Conservation (phyloP, 2,329 filamentous ascomycete genomes). For the Huntiella omanensis region DNA sequence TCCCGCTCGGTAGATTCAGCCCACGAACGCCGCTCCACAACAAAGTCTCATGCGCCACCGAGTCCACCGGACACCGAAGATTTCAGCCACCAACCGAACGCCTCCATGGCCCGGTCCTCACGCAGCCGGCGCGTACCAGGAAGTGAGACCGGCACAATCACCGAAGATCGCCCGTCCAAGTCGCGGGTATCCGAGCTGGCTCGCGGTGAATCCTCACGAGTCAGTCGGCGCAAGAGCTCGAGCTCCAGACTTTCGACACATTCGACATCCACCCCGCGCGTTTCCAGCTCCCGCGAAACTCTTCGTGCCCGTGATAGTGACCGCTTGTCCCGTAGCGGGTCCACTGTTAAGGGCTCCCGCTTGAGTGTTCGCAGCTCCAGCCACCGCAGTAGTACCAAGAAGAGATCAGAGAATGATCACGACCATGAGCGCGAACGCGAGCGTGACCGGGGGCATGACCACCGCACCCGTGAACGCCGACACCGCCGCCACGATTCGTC, state of each 20-base stretch:
- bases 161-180: slow-evolving; percentile 19
- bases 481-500: slow-evolving; percentile 17
- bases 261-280: slow-evolving; percentile 27
- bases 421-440: slow-evolving; percentile 14
- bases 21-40: slow-evolving; percentile 20
- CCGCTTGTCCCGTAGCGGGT: slow-evolving; percentile 13
- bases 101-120: slow-evolving; percentile 4
- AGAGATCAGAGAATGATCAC: slow-evolving; percentile 25
- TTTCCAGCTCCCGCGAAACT: slow-evolving; percentile 3
- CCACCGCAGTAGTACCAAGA: slow-evolving; percentile 15
- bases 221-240: slow-evolving; percentile 23
- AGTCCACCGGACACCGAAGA: slow-evolving; percentile 46
- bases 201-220: slow-evolving; percentile 21
- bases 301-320: slow-evolving; percentile 14
- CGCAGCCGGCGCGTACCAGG: slow-evolving; percentile 6
- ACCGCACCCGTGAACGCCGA: slow-evolving; percentile 25
- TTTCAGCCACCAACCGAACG: slow-evolving; percentile 19
- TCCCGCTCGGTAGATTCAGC: slow-evolving; percentile 29
- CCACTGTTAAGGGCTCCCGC: slow-evolving; percentile 15
- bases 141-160: slow-evolving; percentile 8
- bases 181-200: slow-evolving; percentile 27
- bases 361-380: slow-evolving; percentile 11
- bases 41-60: slow-evolving; percentile 28
- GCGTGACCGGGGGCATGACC: background rate
- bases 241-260: slow-evolving; percentile 40